phyloP scores from a whole-genome alignment of 768 basidiomycete genomes.

The Suillus hirtellus region DNA sequence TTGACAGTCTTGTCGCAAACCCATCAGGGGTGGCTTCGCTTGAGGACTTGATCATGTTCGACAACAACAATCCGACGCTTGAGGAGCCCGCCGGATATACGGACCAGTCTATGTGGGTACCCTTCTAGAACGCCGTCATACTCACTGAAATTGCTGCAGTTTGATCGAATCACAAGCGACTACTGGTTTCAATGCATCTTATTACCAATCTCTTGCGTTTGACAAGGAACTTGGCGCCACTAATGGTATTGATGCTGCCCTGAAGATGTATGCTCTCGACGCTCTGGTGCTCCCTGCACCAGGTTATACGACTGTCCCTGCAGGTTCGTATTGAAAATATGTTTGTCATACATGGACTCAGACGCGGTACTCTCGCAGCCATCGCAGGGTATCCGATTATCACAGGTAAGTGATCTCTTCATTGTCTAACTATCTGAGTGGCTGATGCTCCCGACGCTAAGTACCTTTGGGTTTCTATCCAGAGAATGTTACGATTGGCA shows the following conservation, averaged over 20 bases:
- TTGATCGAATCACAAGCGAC: conserved; percentile 28
- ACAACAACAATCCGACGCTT: conserved; percentile 48
- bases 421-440: neutral
- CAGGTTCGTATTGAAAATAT: conserved; percentile 17
- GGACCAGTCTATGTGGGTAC: conserved; percentile 34
- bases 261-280: conserved; percentile 46
- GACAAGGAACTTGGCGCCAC: conserved; percentile 50
- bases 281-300: conserved; percentile 49
- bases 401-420: conserved; percentile 23
- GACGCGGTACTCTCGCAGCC: conserved; percentile 16
- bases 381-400: conserved; percentile 38
- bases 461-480: conserved; percentile 44
- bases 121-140: conserved; percentile 12
- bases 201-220: conserved; percentile 44
- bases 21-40: conserved; percentile 61
- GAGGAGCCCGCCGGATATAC: conserved; percentile 43
- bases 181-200: conserved; percentile 34
- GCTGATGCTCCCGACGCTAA: neutral
- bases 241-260: conserved; percentile 53
- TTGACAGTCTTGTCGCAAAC: conserved; percentile 44
- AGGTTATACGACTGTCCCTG: conserved; percentile 21
- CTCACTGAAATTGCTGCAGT: conserved; percentile 10
- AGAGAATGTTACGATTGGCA: conserved; percentile 29
- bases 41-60: conserved; percentile 58
- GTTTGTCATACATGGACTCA: neutral